phyloP scores from a whole-genome alignment of 1,139 yeast species.

The Magnusiomyces sp. region DNA sequence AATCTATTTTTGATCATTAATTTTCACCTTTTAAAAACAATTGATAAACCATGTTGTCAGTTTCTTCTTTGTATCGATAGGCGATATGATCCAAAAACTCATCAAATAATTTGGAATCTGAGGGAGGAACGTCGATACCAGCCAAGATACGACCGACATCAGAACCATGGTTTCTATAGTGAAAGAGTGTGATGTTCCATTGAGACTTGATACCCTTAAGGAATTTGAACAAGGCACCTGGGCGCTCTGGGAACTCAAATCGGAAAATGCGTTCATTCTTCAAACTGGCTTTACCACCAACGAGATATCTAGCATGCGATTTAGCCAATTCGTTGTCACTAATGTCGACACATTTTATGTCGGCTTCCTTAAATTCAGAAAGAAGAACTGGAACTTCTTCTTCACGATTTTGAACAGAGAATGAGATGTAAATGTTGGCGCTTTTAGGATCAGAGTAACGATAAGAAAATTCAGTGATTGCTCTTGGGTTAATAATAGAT shows the following conservation, averaged over 20 bases:
- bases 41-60: constrained; percentile 73
- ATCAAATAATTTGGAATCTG: constrained; percentile 56
- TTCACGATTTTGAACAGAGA: constrained; percentile 67
- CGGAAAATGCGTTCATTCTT: constrained; percentile 67
- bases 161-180: constrained; percentile 93
- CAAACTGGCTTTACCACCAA: constrained; percentile 74
- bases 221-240: constrained; percentile 83
- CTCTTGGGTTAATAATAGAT: constrained; percentile 70
- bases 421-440: constrained; percentile 83
- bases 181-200: constrained; percentile 92
- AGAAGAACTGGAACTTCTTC: constrained; percentile 44
- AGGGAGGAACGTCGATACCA: constrained; percentile 77
- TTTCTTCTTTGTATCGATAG: constrained; percentile 72
- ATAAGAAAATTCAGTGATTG: constrained; percentile 89
- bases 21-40: constrained; percentile 43
- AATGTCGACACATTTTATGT: constrained; percentile 58
- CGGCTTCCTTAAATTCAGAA: constrained; percentile 34
- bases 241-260: constrained; percentile 95
- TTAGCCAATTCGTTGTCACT: constrained; percentile 92
- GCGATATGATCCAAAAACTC: constrained; percentile 63
- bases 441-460: constrained; percentile 47
- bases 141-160: constrained; percentile 89
- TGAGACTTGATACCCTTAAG: constrained; percentile 59
- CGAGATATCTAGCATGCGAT: constrained; percentile 89
- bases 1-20: neutral